phyloP scores from a whole-genome alignment of 306 rosid genomes.

The Cicer cuneatum region DNA sequence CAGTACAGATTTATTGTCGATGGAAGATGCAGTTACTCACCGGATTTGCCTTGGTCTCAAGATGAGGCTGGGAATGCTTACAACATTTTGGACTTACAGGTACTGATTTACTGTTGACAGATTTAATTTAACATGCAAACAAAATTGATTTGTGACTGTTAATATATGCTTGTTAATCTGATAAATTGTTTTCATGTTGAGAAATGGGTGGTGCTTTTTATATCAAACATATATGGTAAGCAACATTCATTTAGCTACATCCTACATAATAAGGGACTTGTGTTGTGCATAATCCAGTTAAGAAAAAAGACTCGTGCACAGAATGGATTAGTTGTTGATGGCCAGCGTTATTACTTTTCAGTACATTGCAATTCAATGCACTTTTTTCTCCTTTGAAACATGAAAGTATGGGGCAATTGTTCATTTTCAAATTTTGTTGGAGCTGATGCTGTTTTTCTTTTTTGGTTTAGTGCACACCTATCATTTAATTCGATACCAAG shows the following conservation, averaged over 20 bases:
- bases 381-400: slow-evolving; percentile 33
- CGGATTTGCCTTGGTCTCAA: slow-evolving; percentile 75
- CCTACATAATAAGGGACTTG: slow-evolving; percentile 31
- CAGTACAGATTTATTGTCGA: slow-evolving; percentile 92
- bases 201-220: slow-evolving; percentile 7
- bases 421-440: background rate
- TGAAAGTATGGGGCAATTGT: background rate
- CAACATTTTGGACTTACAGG: slow-evolving; percentile 91
- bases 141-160: background rate
- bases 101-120: slow-evolving; percentile 37
- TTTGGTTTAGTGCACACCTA: background rate
- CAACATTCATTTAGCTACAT: slow-evolving; percentile 7
- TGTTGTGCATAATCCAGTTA: no score
- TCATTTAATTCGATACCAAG: background rate
- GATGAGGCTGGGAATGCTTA: slow-evolving; percentile 83
- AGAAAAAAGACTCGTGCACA: slow-evolving; percentile 1
- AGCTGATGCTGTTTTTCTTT: slow-evolving; percentile 5
- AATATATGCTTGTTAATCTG: slow-evolving; percentile 13
- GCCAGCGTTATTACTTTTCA: slow-evolving; percentile 5
- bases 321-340: slow-evolving; percentile 4
- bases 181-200: slow-evolving; percentile 7
- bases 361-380: slow-evolving; percentile 7
- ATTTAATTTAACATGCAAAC: slow-evolving; percentile 25
- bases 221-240: background rate
- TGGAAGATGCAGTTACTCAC: slow-evolving; percentile 79